Evolutionary conservation across 208 protist species (phyloP).

Genomic region (Crithidia expoeki): DNA sequence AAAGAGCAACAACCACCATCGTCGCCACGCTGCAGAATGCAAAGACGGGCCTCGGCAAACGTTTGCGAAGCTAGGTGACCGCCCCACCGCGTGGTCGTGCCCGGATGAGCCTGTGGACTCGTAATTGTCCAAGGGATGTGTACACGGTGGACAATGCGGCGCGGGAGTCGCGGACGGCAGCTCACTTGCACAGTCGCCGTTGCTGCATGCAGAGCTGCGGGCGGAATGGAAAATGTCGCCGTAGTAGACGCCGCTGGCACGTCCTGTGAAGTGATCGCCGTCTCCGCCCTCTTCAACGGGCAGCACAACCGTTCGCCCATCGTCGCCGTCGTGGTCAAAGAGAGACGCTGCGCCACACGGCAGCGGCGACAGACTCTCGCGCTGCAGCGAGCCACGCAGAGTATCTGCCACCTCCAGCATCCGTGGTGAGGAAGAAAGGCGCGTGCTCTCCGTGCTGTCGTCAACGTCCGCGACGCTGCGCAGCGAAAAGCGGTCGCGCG

Average conservation of each 20-base stretch:
- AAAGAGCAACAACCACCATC: constrained; percentile 23
- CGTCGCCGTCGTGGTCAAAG: not conserved
- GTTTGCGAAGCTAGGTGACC: not conserved
- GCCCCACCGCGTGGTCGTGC: not conserved
- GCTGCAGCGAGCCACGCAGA: constrained; percentile 17
- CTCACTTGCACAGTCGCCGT: not conserved
- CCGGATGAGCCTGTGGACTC: no score
- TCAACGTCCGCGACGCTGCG: constrained; percentile 39
- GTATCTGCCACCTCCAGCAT: not conserved
- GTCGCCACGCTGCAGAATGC: constrained; percentile 10
- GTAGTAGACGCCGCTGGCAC: constrained; percentile 66
- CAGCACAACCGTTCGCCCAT: constrained; percentile 10
- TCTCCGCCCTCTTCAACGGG: constrained; percentile 20
- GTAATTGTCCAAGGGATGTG: no score
- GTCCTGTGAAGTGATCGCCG: constrained; percentile 43
- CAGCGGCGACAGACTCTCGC: not conserved
- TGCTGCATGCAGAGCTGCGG: not conserved
- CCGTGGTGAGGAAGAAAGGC: constrained; percentile 12
- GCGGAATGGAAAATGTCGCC: constrained; percentile 37
- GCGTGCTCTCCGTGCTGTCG: constrained; percentile 17
- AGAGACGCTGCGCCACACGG: not conserved
- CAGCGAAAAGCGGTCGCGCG: constrained; percentile 42
- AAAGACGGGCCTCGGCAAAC: constrained; percentile 9
- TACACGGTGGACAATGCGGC: no score
- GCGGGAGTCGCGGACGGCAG: no score